Base-by-base conservation (phyloP, 164 flowering plant genomes). In the Magnolia sinica region DNA sequence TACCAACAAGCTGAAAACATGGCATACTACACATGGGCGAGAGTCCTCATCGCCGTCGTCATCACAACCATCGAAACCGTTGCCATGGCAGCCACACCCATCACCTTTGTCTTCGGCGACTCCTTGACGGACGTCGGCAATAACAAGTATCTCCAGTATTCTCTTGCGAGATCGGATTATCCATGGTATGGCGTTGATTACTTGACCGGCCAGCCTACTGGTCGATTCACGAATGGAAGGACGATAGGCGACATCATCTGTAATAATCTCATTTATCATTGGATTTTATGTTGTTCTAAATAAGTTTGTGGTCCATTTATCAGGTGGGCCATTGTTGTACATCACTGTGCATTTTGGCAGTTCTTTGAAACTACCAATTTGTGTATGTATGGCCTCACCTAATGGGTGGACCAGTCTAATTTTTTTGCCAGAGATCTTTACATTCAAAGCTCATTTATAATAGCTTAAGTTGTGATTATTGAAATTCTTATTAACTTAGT, bases 51-150 rank as follows among this genome's bases (percentile, higher is more conserved):
- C 45, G 20, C 74, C n/a, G 10, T 63, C 59, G 59, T 31, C 13
- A 2, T 74, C 8, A 55, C 81, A 20, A 20, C 70, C 70, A 73
- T 63, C 24, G 55, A n/a, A 20, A 52, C 77, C 50, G 22, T 52
- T 7, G 72, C 49, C 5, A 8, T 8, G 1, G 79, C 67, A 4
- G 79, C 51, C 2, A 18, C 81, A 16, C 80, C 81, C 0, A 88
- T 89, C 16, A 88, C 93, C 0, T 93, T 80, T 50, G 68, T 92
- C 2, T 91, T 93, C 50, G 96, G 98, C 0, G 96, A 93, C 80
- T 93, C 98, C 0, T 77, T 93, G 51, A 81, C 95, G 14, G 96
- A 93, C 58, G 95, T 90, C 31, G 98, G 98, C 8, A 93, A 93
- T 88, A 93, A 93, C 83, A 92, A 93, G n/a, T 81, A 73, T 71